Conservation (phyloP, 768 basidiomycete species). For the Tylopilus vinaceipallidus region DNA sequence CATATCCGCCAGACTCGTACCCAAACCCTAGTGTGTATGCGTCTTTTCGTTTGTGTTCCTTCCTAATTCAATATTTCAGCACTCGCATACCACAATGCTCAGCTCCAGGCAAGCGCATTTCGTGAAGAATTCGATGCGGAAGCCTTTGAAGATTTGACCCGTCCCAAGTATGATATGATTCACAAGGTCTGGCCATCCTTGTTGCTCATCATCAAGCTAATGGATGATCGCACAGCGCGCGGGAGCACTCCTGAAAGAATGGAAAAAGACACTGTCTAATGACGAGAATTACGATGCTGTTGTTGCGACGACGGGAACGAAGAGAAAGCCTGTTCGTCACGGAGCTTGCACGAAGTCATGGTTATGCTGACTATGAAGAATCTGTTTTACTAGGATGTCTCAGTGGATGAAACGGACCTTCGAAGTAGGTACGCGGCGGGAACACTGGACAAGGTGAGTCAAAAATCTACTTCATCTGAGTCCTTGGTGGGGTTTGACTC, state of each 20-base stretch:
- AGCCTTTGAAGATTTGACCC: constrained; percentile 77
- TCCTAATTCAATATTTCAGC: constrained; percentile 25
- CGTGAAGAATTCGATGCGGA: constrained; percentile 82
- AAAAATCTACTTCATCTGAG: not conserved
- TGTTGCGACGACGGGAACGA: constrained; percentile 47
- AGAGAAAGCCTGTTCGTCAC: constrained; percentile 67
- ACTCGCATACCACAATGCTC: constrained; percentile 83
- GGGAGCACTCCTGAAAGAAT: constrained; percentile 63
- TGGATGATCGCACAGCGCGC: constrained; percentile 47
- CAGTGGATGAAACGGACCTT: constrained; percentile 71
- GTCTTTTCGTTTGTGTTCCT: not conserved
- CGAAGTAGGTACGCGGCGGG: constrained; percentile 62
- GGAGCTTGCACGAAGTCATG: not conserved
- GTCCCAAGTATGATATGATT: constrained; percentile 74
- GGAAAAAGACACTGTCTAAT: constrained; percentile 60
- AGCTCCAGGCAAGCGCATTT: constrained; percentile 90
- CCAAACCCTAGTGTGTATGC: constrained; percentile 79
- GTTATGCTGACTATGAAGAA: not conserved
- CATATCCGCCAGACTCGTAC: constrained; percentile 86
- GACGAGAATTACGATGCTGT: constrained; percentile 65
- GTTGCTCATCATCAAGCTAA: not conserved
- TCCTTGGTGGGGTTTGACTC: constrained; percentile 6
- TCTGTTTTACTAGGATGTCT: constrained; percentile 46
- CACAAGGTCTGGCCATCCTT: constrained; percentile 55
- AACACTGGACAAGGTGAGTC: constrained; percentile 61